Evolutionary conservation across 169 alveolate species (phyloP).

Genomic region (Plasmodium knowlesi): DNA sequence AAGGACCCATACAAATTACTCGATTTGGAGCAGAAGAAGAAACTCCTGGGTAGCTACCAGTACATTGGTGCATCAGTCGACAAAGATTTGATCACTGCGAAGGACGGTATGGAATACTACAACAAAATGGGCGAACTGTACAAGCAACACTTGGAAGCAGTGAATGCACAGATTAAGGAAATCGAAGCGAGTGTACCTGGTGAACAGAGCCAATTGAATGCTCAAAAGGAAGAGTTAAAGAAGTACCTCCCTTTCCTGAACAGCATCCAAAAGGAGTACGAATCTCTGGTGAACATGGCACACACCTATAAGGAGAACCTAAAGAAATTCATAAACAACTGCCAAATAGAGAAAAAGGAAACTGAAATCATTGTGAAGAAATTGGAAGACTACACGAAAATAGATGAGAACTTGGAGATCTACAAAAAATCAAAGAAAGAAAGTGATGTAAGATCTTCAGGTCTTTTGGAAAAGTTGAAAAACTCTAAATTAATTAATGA

Average conservation of each 20-base stretch:
- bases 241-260: slow-evolving; percentile 18
- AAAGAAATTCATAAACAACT: not conserved
- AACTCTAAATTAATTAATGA: not conserved
- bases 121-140: not conserved
- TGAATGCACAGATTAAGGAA: not conserved
- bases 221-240: not conserved
- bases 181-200: not conserved
- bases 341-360: not conserved
- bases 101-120: not conserved
- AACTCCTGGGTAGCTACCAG: slow-evolving; percentile 4
- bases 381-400: not conserved
- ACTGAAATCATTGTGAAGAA: not conserved
- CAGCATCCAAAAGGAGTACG: slow-evolving; percentile 7
- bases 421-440: not conserved
- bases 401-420: not conserved
- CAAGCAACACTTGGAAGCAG: not conserved
- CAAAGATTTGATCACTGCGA: slow-evolving; percentile 10
- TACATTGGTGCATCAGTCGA: not conserved
- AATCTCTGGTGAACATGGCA: not conserved
- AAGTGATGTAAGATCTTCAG: not conserved
- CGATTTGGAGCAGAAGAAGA: slow-evolving; percentile 19
- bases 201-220: not conserved
- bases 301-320: not conserved
- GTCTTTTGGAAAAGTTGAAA: not conserved
- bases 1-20: slow-evolving; percentile 37